phyloP scores from a whole-genome alignment of 345 rosid species.

The Eucalyptus regnans region DNA sequence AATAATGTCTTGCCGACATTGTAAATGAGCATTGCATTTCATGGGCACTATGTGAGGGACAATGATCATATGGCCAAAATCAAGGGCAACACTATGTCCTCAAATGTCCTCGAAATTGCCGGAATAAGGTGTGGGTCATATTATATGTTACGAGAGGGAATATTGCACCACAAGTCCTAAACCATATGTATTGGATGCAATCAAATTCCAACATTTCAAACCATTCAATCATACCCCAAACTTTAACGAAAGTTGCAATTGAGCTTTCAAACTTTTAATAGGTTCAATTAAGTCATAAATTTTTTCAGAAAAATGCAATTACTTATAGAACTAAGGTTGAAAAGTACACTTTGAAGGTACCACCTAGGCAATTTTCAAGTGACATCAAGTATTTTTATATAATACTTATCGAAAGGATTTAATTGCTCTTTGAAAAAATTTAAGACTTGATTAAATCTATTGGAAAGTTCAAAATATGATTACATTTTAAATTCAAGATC shows the following conservation, averaged over 20 bases:
- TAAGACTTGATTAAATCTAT: neutral
- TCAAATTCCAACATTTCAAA: neutral
- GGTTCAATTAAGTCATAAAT: neutral
- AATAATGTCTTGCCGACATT: neutral
- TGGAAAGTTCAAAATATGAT: neutral
- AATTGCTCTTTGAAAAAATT: neutral
- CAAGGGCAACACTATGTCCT: neutral
- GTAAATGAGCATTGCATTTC: neutral
- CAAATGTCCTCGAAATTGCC: neutral
- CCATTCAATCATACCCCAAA: neutral
- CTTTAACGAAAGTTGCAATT: neutral
- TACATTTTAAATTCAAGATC: neutral
- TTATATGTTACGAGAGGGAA: neutral
- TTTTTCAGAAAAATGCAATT: neutral
- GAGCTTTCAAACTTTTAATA: neutral
- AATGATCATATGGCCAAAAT: neutral
- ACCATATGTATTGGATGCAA: neutral
- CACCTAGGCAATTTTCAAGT: neutral
- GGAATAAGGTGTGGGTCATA: neutral
- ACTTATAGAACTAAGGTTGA: neutral
- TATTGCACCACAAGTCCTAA: neutral
- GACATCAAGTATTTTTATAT: neutral
- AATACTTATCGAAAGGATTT: neutral
- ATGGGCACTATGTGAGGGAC: neutral
- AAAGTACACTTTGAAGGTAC: neutral